Evolutionary conservation across 306 rosid genomes (phyloP), one percentile per base, ranked within the genome.

Genomic region (Benincasa hispida): DNA sequence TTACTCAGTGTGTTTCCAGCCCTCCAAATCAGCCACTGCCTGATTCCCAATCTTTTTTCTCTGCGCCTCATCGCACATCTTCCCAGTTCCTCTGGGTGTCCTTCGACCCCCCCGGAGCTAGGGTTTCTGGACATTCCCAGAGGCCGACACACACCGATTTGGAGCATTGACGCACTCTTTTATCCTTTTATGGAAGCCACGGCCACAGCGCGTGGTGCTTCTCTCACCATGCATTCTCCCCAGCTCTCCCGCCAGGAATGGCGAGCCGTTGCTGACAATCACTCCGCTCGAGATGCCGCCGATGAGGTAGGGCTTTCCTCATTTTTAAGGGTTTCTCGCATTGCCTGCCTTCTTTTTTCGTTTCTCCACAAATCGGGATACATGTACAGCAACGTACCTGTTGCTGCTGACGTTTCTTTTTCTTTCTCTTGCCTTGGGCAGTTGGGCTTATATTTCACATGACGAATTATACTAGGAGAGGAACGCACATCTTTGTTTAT

Each of bases 251-350:
- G 99, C 60, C 89, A 90, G 57, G 93, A 90, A 83, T 89, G 98
- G 97, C 93, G 97, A 14, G 93, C 97, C 57, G 90, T 89, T 28
- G 62, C 96, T 15, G 99, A 95, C 37, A 92, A 88, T 79, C 98
- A 91, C 77, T 81, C 91, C n/a, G 76, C 79, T 0, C 89, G 91
- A 58, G 89, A 80, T 85, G 81, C 86, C 12, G 89, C 86, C 11
- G 91, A 87, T 2, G 98, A 92, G 98, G 98, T 95, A 88, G 55
- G 45, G 34, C 67, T 82, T 78, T 47, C 21, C 53, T 79, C 17
- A 2, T n/a, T 34, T 81, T 60, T 61, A 37, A 45, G 14, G 50
- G 65, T 48, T 50, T 78, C 69, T 50, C 21, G 55, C 55, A 5
- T 50, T 50, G 55, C 21, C 8, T 15, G n/a, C n/a, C n/a, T 11